These are phyloP conservation scores for Cercophora sp. DNA, from an alignment of 495 filamentous ascomycete genomes.

Conservation along the genomic window DNA sequence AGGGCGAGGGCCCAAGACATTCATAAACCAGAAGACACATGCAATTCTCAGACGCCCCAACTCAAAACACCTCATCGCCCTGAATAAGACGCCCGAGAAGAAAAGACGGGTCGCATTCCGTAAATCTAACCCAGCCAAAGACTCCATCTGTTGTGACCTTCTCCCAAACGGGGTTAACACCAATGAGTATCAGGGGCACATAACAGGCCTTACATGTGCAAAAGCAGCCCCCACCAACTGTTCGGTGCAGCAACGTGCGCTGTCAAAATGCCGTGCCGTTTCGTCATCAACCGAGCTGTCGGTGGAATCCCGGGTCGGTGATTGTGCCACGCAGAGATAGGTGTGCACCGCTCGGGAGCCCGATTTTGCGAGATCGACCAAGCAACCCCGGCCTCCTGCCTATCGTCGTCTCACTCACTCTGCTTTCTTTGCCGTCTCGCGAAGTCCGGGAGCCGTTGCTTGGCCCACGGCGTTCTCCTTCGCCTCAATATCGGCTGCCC, in stretches of 20 bases:
- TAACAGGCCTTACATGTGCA: no score
- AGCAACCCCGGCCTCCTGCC: slow-evolving; percentile 26
- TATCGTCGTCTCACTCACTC: slow-evolving; percentile 36
- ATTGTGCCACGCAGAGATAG: slow-evolving; percentile 11
- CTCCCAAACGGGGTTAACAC: no score
- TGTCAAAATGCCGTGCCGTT: slow-evolving; percentile 30
- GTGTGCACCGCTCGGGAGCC: slow-evolving; percentile 1
- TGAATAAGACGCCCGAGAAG: no score
- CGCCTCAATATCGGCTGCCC: slow-evolving; percentile 87
- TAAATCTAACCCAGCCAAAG: no score
- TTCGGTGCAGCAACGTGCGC: slow-evolving; percentile 17
- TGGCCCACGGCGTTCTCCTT: slow-evolving; percentile 44
- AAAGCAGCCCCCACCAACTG: no score
- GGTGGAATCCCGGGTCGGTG: background rate
- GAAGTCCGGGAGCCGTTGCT: slow-evolving; percentile 51
- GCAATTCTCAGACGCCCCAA: slow-evolving; percentile 8
- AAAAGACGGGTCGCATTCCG: no score
- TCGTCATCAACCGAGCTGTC: slow-evolving; percentile 10
- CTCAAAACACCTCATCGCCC: slow-evolving; percentile 23
- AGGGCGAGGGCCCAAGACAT: slow-evolving; percentile 14
- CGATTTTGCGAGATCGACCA: slow-evolving; percentile 17
- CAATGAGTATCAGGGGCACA: no score
- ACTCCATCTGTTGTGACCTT: no score
- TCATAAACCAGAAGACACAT: slow-evolving; percentile 22
- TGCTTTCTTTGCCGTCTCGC: slow-evolving; percentile 52